Percentiles rank a stretch among this genome's conserved stretches.
Evolutionary conservation across 495 filamentous ascomycete species (phyloP).

Genomic region (Penicillium angulare): DNA sequence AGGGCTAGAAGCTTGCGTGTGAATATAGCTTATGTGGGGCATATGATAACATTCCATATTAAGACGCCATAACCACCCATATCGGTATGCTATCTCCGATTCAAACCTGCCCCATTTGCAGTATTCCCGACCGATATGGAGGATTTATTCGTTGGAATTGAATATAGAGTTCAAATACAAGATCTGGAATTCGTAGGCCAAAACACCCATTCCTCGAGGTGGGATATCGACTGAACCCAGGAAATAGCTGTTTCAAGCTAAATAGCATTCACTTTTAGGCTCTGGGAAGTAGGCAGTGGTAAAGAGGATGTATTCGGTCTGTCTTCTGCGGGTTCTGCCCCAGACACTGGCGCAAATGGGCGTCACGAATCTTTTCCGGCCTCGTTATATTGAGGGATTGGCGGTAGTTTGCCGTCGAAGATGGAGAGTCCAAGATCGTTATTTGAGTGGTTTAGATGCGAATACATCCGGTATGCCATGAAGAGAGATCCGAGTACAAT

Average conservation of each 20-base stretch:
- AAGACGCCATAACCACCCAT: too few species aligned
- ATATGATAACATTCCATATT: too few species aligned
- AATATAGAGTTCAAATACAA: not conserved
- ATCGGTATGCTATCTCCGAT: too few species aligned
- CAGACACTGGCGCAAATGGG: not conserved
- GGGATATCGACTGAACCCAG: not conserved
- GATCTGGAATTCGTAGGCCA: not conserved
- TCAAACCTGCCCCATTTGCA: too few species aligned
- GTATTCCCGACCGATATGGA: too few species aligned
- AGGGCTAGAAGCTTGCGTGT: too few species aligned
- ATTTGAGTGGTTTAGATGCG: not conserved
- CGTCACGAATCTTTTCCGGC: not conserved
- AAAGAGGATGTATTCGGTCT: not conserved
- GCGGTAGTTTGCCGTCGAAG: slow-evolving; percentile 7
- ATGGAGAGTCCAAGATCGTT: not conserved
- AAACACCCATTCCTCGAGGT: not conserved
- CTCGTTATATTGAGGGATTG: not conserved
- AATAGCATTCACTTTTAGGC: not conserved
- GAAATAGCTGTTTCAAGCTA: slow-evolving; percentile 10
- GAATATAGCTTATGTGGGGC: too few species aligned
- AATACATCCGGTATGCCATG: not conserved
- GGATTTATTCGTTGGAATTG: too few species aligned
- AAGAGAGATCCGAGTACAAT: slow-evolving; percentile 9
- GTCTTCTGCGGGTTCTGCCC: not conserved
- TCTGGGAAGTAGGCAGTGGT: not conserved